These are phyloP conservation scores for Hamigera avellanea DNA, from an alignment of 495 filamentous ascomycete genomes.

Conservation along the genomic window DNA sequence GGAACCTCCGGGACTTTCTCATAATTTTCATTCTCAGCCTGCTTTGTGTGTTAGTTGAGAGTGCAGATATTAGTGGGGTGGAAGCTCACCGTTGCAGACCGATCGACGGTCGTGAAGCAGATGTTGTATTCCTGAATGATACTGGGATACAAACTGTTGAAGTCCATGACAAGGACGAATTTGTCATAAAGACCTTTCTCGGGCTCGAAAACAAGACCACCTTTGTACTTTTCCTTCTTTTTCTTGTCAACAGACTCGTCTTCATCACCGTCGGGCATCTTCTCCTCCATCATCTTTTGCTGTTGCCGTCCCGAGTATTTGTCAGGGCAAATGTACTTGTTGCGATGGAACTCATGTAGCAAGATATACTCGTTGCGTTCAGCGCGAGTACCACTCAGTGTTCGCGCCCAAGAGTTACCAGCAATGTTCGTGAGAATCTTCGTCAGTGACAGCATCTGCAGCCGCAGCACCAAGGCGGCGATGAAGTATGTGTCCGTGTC, in stretches of 20 bases:
- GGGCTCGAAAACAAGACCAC: constrained; percentile 94
- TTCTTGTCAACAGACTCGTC: constrained; percentile 77
- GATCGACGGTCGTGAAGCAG: constrained; percentile 94
- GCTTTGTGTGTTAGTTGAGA: constrained; percentile 6
- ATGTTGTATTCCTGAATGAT: constrained; percentile 99
- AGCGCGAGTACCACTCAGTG: constrained; percentile 85
- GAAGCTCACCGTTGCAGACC: constrained; percentile 45
- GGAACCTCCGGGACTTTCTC: constrained; percentile 71
- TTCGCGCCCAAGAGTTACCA: constrained; percentile 96
- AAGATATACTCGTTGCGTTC: constrained; percentile 99
- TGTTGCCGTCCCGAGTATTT: constrained; percentile 65
- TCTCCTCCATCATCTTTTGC: constrained; percentile 51
- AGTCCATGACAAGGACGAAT: constrained; percentile 97
- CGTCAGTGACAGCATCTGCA: constrained; percentile 86
- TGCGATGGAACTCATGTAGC: constrained; percentile 87
- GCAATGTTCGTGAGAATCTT: constrained; percentile 94
- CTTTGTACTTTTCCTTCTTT: constrained; percentile 99
- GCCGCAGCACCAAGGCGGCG: constrained; percentile 71
- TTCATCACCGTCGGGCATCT: constrained; percentile 52
- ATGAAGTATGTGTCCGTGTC: constrained; percentile 95
- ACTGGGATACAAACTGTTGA: constrained; percentile 96
- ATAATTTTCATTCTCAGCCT: constrained; percentile 64
- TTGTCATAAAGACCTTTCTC: constrained; percentile 96
- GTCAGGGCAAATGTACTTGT: constrained; percentile 96
- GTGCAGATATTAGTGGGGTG: background rate